Conservation (phyloP, 371 early-diverging fungal genomes). For the Mortierella polycephala region DNA sequence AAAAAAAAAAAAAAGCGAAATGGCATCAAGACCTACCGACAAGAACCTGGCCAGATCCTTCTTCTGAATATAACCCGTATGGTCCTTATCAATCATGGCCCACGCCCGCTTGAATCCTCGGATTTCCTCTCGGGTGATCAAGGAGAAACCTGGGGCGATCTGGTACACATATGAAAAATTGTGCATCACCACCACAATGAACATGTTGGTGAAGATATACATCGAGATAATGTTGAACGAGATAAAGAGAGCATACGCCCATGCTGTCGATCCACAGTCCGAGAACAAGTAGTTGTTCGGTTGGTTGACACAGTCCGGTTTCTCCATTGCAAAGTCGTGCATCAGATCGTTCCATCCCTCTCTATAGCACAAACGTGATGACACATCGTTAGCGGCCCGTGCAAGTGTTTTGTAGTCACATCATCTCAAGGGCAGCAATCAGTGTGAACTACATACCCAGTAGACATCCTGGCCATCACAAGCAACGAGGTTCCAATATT, state of each 20-base stretch:
- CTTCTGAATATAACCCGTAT: constrained; percentile 64
- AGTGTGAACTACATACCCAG: constrained; percentile 58
- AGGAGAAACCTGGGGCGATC: constrained; percentile 66
- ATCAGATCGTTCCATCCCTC: constrained; percentile 82
- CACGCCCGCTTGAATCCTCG: constrained; percentile 71
- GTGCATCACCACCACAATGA: constrained; percentile 77
- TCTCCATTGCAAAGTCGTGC: constrained; percentile 73
- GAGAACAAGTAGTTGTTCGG: constrained; percentile 62
- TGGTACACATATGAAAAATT: constrained; percentile 80
- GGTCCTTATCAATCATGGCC: constrained; percentile 66
- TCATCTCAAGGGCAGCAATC: not conserved
- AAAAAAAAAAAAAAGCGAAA: not conserved
- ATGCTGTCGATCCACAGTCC: constrained; percentile 73
- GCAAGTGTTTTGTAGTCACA: not conserved
- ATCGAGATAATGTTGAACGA: constrained; percentile 79
- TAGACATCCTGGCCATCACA: constrained; percentile 73
- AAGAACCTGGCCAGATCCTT: constrained; percentile 63
- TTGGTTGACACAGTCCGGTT: constrained; percentile 69
- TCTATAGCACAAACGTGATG: constrained; percentile 23
- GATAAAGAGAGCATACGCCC: constrained; percentile 74
- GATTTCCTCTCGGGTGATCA: constrained; percentile 76
- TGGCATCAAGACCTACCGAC: constrained; percentile 26
- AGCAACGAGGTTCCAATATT: constrained; percentile 65
- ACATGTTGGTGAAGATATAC: constrained; percentile 81
- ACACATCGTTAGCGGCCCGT: not conserved